phyloP scores from a whole-genome alignment of 208 protist genomes.

The Leishmania arabica region DNA sequence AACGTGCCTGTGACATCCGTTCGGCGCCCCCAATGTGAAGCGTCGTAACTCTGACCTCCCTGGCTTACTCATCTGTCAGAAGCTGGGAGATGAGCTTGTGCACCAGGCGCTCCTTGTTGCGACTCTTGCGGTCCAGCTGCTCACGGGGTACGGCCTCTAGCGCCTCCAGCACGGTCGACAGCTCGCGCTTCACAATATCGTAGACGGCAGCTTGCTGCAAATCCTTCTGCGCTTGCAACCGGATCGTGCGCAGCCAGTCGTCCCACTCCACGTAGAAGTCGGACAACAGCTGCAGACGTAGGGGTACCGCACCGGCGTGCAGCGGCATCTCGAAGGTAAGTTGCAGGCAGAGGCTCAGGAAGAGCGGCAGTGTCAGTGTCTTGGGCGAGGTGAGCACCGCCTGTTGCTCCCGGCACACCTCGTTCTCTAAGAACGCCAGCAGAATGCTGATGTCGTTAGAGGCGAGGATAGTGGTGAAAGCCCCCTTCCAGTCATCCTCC shows the following conservation, averaged over 20 bases:
- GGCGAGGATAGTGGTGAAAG: slow-evolving; percentile 70
- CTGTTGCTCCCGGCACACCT: slow-evolving; percentile 71
- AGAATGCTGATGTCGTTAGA: slow-evolving; percentile 79
- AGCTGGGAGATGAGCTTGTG: slow-evolving; percentile 64
- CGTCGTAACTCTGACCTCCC: neutral
- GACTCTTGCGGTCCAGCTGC: slow-evolving; percentile 67
- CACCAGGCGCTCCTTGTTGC: slow-evolving; percentile 74
- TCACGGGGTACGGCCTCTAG: slow-evolving; percentile 51
- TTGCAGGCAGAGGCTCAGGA: slow-evolving; percentile 86
- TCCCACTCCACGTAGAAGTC: slow-evolving; percentile 91
- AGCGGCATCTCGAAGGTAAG: slow-evolving; percentile 69
- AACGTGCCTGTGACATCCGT: neutral
- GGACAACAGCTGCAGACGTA: slow-evolving; percentile 72
- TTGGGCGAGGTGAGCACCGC: slow-evolving; percentile 56
- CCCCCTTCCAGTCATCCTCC: slow-evolving; percentile 65
- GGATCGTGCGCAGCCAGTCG: slow-evolving; percentile 72
- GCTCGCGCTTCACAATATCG: slow-evolving; percentile 63
- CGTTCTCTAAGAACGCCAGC: slow-evolving; percentile 76
- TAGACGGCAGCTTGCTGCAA: slow-evolving; percentile 39
- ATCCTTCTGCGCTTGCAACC: slow-evolving; percentile 50
- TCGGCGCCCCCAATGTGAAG: neutral
- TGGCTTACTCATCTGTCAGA: slow-evolving; percentile 36
- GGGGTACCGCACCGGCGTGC: slow-evolving; percentile 56
- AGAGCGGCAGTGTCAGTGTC: slow-evolving; percentile 67
- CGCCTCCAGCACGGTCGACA: slow-evolving; percentile 55